Conservation (phyloP, 257 asterid genomes). For the Nicotiana noctiflora region DNA sequence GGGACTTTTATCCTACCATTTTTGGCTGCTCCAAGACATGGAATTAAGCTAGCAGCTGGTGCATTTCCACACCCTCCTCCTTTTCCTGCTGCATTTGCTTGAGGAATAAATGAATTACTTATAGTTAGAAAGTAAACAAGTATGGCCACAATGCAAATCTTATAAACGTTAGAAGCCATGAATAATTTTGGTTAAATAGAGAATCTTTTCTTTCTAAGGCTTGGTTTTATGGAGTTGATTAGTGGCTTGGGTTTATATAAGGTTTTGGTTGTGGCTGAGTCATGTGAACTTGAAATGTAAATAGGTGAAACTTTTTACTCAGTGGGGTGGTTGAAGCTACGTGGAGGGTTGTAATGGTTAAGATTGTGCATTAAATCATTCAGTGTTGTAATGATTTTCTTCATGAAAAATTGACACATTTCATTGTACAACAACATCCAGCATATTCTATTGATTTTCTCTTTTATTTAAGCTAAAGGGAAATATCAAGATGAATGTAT, state of each 20-base stretch:
- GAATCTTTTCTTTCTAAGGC: not conserved
- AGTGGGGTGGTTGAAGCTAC: constrained; percentile 20
- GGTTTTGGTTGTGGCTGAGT: not conserved
- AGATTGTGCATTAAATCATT: not conserved
- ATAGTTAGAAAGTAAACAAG: constrained; percentile 16
- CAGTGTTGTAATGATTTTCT: not conserved
- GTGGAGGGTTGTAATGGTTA: constrained; percentile 1
- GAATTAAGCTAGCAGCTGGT: constrained; percentile 25
- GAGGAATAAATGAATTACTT: not conserved
- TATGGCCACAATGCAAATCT: not conserved
- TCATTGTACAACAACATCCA: not conserved
- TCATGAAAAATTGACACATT: not conserved
- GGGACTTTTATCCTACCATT: constrained; percentile 15
- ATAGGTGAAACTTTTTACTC: not conserved
- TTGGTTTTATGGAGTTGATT: not conserved
- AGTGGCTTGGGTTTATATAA: constrained; percentile 7
- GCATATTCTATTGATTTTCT: no score
- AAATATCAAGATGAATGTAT: not conserved
- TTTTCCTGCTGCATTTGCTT: constrained; percentile 22
- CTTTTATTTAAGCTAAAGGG: not conserved
- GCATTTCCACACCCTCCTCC: constrained; percentile 21
- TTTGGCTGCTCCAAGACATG: constrained; percentile 27
- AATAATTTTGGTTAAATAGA: not conserved
- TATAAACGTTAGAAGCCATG: constrained; percentile 13
- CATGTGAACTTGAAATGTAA: constrained; percentile 6